Conservation (phyloP, 1,284 basidiomycete genomes). For the Fomitopsis palustris region DNA sequence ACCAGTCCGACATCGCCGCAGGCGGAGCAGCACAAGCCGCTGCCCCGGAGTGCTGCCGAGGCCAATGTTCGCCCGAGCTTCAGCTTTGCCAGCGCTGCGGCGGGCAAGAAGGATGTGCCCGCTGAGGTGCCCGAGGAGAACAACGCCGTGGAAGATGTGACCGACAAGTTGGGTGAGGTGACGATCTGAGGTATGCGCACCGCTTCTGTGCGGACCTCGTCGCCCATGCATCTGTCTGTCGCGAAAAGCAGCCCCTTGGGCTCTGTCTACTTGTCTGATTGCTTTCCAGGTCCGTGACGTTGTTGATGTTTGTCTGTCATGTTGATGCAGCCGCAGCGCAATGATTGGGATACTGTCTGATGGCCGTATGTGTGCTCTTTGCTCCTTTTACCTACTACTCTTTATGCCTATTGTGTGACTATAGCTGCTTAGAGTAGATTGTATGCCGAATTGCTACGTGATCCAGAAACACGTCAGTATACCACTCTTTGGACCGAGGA, state of each 20-base stretch:
- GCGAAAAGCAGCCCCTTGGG: not conserved
- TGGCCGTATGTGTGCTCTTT: not conserved
- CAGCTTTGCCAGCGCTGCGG: constrained; percentile 65
- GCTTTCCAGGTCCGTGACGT: not conserved
- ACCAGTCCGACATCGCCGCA: constrained; percentile 29
- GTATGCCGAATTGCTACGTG: constrained; percentile 1
- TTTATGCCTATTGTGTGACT: constrained; percentile 3
- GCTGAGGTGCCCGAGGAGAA: constrained; percentile 15
- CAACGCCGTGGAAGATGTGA: constrained; percentile 31
- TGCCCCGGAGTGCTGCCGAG: constrained; percentile 17
- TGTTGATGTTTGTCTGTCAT: not conserved
- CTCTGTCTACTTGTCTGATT: not conserved
- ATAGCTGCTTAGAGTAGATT: constrained; percentile 5
- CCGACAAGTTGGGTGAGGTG: constrained; percentile 41
- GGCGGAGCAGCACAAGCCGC: constrained; percentile 28
- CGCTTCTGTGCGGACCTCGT: not conserved
- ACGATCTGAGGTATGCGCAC: constrained; percentile 19
- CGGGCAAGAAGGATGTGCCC: constrained; percentile 20
- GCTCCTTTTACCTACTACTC: not conserved
- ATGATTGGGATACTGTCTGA: not conserved
- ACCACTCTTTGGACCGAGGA: too few species aligned
- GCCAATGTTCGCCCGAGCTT: constrained; percentile 53
- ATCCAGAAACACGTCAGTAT: not conserved
- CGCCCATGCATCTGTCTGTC: not conserved
- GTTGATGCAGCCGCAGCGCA: not conserved